A percentile compares a stretch with the other conserved stretches of the same genome.
Conservation (phyloP, 441 rosid species). For the Aquilaria agallochum region DNA sequence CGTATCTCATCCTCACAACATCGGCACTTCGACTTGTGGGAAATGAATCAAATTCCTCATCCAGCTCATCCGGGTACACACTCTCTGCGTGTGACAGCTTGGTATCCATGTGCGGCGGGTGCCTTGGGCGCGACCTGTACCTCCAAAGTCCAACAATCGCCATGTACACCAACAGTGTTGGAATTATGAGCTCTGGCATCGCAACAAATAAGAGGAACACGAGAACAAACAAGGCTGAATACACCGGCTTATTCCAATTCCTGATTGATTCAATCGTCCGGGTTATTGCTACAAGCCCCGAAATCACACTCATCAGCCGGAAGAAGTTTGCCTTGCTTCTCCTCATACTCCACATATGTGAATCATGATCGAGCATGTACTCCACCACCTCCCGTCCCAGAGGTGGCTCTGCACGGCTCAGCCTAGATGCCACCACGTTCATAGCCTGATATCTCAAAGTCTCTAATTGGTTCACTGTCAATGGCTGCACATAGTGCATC, state of each 20-base stretch:
- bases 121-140: conserved; percentile 39
- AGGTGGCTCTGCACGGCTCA: conserved; percentile 45
- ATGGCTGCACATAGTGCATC: conserved; percentile 49
- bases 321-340: conserved; percentile 57
- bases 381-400: conserved; percentile 51
- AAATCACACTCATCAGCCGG: conserved; percentile 38
- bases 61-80: conserved; percentile 40
- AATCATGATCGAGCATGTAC: conserved; percentile 54
- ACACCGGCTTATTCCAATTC: conserved; percentile 42
- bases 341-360: conserved; percentile 59
- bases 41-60: conserved; percentile 55
- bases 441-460: conserved; percentile 41
- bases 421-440: conserved; percentile 32
- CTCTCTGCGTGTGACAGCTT: conserved; percentile 46
- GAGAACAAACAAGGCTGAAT: conserved; percentile 31
- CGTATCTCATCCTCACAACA: conserved; percentile 44
- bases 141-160: conserved; percentile 42
- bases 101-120: conserved; percentile 58
- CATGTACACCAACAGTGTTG: conserved; percentile 30
- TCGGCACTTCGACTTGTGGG: conserved; percentile 39
- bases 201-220: conserved; percentile 33
- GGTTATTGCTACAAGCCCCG: conserved; percentile 27
- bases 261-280: conserved; percentile 30
- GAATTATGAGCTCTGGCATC: conserved; percentile 40
- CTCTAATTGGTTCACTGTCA: conserved; percentile 35